Conservation (phyloP, 371 early-diverging fungal genomes). For the Sporodiniella umbellata region DNA sequence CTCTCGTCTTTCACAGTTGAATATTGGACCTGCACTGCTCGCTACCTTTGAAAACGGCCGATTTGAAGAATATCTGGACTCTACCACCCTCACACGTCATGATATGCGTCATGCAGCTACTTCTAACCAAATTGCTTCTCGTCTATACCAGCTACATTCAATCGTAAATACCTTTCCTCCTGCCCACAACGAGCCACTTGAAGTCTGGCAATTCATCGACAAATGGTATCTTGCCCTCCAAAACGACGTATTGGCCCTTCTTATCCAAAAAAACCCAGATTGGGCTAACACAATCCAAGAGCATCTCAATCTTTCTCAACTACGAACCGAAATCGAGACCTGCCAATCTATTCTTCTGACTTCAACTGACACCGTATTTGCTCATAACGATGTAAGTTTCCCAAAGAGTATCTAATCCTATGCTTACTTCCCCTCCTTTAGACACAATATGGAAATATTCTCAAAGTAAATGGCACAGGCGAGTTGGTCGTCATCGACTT, state of each 20-base stretch:
- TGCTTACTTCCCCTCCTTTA: no score
- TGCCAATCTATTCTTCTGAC: conserved; percentile 33
- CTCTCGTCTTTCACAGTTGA: conserved; percentile 60
- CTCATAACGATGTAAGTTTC: conserved; percentile 76
- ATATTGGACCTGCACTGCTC: conserved; percentile 77
- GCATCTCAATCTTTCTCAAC: conserved; percentile 39
- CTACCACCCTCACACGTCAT: conserved; percentile 63
- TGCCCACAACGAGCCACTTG: conserved; percentile 24
- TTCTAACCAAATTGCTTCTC: conserved; percentile 73
- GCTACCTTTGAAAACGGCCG: conserved; percentile 88
- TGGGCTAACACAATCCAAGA: conserved; percentile 18
- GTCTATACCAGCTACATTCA: conserved; percentile 72
- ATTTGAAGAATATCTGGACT: conserved; percentile 82
- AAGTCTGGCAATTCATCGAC: conserved; percentile 67
- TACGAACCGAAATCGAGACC: conserved; percentile 46
- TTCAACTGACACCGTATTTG: conserved; percentile 71
- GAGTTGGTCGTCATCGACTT: conserved; percentile 59
- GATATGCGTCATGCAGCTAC: conserved; percentile 65
- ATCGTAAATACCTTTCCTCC: conserved; percentile 67
- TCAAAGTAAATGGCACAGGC: conserved; percentile 21
- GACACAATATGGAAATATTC: conserved; percentile 37
- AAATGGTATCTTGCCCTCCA: conserved; percentile 47
- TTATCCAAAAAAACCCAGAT: conserved; percentile 15
- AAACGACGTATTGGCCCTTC: conserved; percentile 7
- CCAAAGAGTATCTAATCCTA: neutral